Evolutionary conservation across 495 filamentous ascomycete species (phyloP).

Genomic region (Durotheca rogersii): DNA sequence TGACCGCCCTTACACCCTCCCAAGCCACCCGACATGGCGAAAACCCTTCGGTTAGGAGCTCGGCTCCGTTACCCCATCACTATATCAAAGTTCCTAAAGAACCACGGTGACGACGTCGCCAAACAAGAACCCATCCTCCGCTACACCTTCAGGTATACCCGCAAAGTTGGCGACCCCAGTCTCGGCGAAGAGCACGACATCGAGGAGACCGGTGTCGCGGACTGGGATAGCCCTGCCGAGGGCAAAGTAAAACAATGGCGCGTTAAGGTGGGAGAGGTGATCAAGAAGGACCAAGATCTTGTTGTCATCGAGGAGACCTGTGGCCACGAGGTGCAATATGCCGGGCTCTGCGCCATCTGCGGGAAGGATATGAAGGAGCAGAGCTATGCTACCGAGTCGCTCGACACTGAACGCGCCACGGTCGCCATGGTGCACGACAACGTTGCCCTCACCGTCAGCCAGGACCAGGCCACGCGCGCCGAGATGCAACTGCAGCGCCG

Average conservation of each 20-base stretch:
- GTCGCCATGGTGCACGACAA: constrained; percentile 95
- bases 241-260: constrained; percentile 76
- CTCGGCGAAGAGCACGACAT: constrained; percentile 58
- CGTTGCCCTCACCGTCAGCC: constrained; percentile 71
- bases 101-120: constrained; percentile 69
- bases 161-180: constrained; percentile 70
- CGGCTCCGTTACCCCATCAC: constrained; percentile 91
- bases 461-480: constrained; percentile 70
- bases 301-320: constrained; percentile 88
- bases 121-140: constrained; percentile 74
- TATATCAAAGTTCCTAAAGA: constrained; percentile 80
- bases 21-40: constrained; percentile 33
- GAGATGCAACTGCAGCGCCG: constrained; percentile 85
- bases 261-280: constrained; percentile 68
- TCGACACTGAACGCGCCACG: constrained; percentile 73
- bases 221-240: constrained; percentile 80
- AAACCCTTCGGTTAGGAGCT: constrained; percentile 51
- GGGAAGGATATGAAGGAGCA: constrained; percentile 93
- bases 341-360: constrained; percentile 84
- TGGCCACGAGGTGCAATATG: constrained; percentile 85
- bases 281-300: constrained; percentile 59
- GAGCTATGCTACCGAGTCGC: constrained; percentile 51
- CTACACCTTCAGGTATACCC: constrained; percentile 77
- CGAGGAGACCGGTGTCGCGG: constrained; percentile 64
- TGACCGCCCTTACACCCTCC: constrained; percentile 2